Conservation (phyloP, 202 grass and related monocot genomes). For the Alloteropsis angusta region DNA sequence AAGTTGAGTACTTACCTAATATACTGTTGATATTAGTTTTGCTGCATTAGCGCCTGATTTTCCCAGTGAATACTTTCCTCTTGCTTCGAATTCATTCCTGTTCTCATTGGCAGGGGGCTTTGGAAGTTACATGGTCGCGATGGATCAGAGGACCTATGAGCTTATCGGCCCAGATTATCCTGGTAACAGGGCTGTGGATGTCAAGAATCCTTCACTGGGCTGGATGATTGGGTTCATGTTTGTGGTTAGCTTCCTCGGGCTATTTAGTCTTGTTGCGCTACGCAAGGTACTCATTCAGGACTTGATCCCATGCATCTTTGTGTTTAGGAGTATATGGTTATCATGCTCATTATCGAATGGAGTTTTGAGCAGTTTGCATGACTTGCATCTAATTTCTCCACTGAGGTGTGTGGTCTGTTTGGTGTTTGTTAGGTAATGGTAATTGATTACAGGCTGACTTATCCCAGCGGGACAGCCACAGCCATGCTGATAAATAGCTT, state of each 20-base stretch:
- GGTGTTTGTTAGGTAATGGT: constrained; percentile 69
- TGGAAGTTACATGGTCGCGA: constrained; percentile 71
- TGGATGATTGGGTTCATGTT: constrained; percentile 96
- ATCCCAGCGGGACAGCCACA: constrained; percentile 82
- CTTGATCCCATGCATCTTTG: background rate
- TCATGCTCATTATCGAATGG: background rate
- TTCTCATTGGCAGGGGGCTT: constrained; percentile 49
- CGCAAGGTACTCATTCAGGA: constrained; percentile 53
- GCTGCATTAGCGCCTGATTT: background rate
- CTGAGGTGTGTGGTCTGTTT: background rate
- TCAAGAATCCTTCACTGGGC: constrained; percentile 77
- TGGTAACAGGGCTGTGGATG: constrained; percentile 74
- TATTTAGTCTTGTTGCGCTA: constrained; percentile 79
- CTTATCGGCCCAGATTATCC: constrained; percentile 80
- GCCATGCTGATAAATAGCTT: constrained; percentile 88
- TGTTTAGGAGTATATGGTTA: background rate
- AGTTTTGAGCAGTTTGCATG: background rate
- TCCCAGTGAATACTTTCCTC: background rate
- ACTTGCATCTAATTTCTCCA: background rate
- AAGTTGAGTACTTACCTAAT: background rate
- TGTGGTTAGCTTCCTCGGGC: constrained; percentile 75
- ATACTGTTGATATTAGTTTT: background rate
- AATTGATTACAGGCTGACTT: constrained; percentile 86
- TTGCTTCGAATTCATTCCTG: background rate
- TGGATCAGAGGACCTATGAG: constrained; percentile 85